Evolutionary conservation across 305 asterid genomes (phyloP).

Genomic region (Ruellia speciosa): DNA sequence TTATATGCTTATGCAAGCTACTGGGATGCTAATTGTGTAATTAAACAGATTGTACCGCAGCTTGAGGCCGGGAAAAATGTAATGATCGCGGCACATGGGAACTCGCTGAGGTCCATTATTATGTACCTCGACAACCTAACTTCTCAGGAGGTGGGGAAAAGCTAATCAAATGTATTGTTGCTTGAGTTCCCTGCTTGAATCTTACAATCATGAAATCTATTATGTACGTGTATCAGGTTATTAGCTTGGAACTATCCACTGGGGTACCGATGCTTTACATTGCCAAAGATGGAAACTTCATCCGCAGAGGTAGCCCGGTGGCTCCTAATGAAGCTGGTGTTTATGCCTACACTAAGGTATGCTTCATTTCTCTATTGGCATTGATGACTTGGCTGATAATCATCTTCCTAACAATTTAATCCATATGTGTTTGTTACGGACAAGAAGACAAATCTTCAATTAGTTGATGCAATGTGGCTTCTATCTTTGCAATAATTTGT

Average conservation of each 20-base stretch:
- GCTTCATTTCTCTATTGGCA: slow-evolving; percentile 2
- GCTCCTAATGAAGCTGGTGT: slow-evolving; percentile 82
- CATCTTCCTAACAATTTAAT: neutral
- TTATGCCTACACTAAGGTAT: slow-evolving; percentile 92
- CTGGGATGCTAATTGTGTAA: slow-evolving; percentile 10
- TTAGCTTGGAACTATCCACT: slow-evolving; percentile 86
- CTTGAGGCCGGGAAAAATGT: slow-evolving; percentile 65
- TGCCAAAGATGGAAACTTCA: slow-evolving; percentile 66
- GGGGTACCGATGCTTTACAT: slow-evolving; percentile 96
- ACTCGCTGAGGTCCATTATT: slow-evolving; percentile 90
- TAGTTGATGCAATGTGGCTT: too few relatives aligned
- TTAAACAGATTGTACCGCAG: slow-evolving; percentile 76
- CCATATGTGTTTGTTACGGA: too few relatives aligned
- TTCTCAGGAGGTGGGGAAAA: slow-evolving; percentile 68
- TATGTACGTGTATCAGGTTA: slow-evolving; percentile 43
- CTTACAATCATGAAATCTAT: neutral
- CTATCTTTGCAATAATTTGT: too few relatives aligned
- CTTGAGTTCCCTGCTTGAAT: too few relatives aligned
- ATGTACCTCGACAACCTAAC: slow-evolving; percentile 92
- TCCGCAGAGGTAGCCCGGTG: slow-evolving; percentile 89
- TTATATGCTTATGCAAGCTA: slow-evolving; percentile 11
- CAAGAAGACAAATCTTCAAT: too few relatives aligned
- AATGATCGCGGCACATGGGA: slow-evolving; percentile 97
- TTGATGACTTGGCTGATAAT: too few relatives aligned
- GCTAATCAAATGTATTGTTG: neutral